Conservation (phyloP, 2,329 filamentous ascomycete species). For the Alternaria panax region DNA sequence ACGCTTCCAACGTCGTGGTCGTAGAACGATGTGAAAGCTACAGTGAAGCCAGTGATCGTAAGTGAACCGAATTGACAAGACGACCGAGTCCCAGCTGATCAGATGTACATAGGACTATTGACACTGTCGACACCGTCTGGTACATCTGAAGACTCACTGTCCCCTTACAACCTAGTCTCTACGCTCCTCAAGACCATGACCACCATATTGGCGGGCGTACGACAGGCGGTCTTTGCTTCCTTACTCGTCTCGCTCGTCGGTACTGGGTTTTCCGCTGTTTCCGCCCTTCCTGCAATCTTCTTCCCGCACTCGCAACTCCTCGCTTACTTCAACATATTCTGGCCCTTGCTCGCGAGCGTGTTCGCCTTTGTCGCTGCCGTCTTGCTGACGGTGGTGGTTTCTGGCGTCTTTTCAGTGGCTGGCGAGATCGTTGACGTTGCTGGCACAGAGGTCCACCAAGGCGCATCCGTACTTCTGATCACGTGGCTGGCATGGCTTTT, state of each 20-base stretch:
- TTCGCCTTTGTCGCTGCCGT: slow-evolving; percentile 25
- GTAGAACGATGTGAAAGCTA: slow-evolving; percentile 1
- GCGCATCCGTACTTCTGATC: slow-evolving; percentile 23
- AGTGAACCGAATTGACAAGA: background rate
- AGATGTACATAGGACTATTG: background rate
- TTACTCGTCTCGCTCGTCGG: slow-evolving; percentile 27
- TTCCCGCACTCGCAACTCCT: slow-evolving; percentile 32
- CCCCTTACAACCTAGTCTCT: background rate
- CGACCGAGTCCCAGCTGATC: background rate
- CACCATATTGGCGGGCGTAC: slow-evolving; percentile 4
- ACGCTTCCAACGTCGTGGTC: background rate
- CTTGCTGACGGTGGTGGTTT: slow-evolving; percentile 18
- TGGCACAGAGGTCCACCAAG: slow-evolving; percentile 15
- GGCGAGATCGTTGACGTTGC: slow-evolving; percentile 17
- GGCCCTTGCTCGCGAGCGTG: slow-evolving; percentile 14
- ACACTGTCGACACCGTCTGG: background rate
- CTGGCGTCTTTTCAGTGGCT: slow-evolving; percentile 10
- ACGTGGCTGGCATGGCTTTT: slow-evolving; percentile 30
- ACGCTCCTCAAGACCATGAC: background rate
- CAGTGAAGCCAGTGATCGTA: background rate
- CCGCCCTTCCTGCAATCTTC: slow-evolving; percentile 25
- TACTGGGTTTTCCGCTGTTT: slow-evolving; percentile 17
- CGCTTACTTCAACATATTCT: slow-evolving; percentile 28
- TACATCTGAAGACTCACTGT: background rate
- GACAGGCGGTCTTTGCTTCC: slow-evolving; percentile 24